Evolutionary conservation across 306 rosid genomes (phyloP).

Genomic region (Crataegus laevigata): DNA sequence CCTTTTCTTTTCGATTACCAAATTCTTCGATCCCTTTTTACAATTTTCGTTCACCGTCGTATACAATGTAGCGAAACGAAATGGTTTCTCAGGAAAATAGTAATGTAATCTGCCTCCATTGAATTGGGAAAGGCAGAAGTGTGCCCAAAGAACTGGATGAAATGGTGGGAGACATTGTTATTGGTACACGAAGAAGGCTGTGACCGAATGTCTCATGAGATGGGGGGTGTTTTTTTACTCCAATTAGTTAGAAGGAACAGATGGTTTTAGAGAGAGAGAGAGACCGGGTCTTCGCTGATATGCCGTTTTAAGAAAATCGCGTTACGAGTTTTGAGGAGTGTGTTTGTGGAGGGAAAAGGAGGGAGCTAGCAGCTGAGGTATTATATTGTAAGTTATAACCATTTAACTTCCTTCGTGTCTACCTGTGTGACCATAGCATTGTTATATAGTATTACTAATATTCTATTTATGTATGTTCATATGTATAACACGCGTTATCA

Average conservation of each 20-base stretch:
- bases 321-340: constrained; percentile 37
- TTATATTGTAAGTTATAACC: too few species aligned
- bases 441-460: too few species aligned
- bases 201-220: neutral
- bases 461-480: too few species aligned
- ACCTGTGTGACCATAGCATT: too few species aligned
- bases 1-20: neutral
- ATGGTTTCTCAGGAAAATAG: neutral
- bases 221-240: neutral
- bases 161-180: neutral
- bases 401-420: too few species aligned
- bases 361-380: neutral
- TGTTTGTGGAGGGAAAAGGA: constrained; percentile 25
- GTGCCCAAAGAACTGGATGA: neutral
- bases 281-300: constrained; percentile 26
- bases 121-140: neutral
- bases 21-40: neutral
- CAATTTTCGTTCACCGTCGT: neutral
- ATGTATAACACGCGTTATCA: too few species aligned
- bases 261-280: constrained; percentile 1
- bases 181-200: neutral
- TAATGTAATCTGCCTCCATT: neutral
- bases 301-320: neutral
- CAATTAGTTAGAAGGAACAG: too few species aligned
- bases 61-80: neutral